Evolutionary conservation across 2,329 filamentous ascomycete genomes (phyloP), one percentile per base, ranked within the genome.

Genomic region (Calonectria pseudoreteaudii): DNA sequence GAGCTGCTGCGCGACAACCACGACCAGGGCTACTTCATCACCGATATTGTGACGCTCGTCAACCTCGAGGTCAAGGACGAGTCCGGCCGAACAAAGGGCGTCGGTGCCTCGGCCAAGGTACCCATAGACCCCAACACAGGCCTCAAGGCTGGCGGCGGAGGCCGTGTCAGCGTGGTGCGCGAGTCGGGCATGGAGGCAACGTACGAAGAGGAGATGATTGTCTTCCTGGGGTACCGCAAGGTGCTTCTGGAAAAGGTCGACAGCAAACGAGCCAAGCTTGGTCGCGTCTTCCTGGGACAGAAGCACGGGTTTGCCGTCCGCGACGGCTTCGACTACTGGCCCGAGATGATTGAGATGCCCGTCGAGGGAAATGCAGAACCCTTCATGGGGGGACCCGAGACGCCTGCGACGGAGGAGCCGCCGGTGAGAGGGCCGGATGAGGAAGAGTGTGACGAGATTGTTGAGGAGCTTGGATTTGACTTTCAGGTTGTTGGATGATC

Each of bases 171-270:
- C 44, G 66, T 68, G 30, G 36, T 64, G 41, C 70, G 53, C n/a
- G 56, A 72, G 53, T 36, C 65, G 10, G 70, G 65, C 9, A 41
- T 52, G 26, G 41, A 66, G 70, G 70, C n/a, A 28, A 65, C 70
- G 28, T 72, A 68, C 56, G 70, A 72, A 14, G 70, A 72, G 47
- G 70, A 72, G 56, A 72, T 56, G 56, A 68, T 72, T 58, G 70
- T 72, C n/a, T 72, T 72, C 36, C 56, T 72, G 23, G 70, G 70
- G 4, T 72, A 72, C 65, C 70, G 70, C 20, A 66, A 68, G 65
- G 70, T 72, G 49, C 70, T 38, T 26, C 65, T 72, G 56, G 70
- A 65, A 50, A 72, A 72, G 56, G 70, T 68, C 56, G 65, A 72
- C 56, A n/a, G 70, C 56, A 68, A 56, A 47, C 65, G 70, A 8